Evolutionary conservation across 1,139 yeast genomes (phyloP).

Genomic region (Kodamaea fungicola): DNA sequence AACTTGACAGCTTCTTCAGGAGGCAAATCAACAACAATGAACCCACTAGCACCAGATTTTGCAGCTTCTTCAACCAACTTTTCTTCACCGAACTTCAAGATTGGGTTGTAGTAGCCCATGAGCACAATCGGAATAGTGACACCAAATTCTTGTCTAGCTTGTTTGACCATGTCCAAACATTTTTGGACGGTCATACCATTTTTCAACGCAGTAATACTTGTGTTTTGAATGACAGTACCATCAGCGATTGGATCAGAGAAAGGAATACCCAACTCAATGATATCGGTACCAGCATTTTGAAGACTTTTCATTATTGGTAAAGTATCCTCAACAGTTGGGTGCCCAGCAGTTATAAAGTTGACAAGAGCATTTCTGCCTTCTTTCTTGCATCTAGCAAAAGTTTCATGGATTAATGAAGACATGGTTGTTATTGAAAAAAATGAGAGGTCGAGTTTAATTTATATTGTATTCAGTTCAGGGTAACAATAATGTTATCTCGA

Average conservation of each 20-base stretch:
- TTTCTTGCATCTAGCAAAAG: conserved; percentile 65
- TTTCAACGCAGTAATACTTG: conserved; percentile 73
- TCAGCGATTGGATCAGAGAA: conserved; percentile 99
- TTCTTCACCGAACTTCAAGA: conserved; percentile 85
- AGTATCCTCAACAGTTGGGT: conserved; percentile 84
- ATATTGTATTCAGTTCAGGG: conserved; percentile 19
- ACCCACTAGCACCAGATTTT: conserved; percentile 92
- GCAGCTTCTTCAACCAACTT: conserved; percentile 73
- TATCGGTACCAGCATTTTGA: conserved; percentile 94
- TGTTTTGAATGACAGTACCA: conserved; percentile 92
- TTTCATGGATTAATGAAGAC: conserved; percentile 67
- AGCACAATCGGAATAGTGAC: conserved; percentile 83
- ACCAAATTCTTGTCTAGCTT: conserved; percentile 75
- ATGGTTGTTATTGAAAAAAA: conserved; percentile 25
- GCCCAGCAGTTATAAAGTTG: conserved; percentile 93
- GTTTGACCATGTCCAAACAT: conserved; percentile 64
- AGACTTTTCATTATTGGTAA: conserved; percentile 80
- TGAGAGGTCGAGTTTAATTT: conserved; percentile 4
- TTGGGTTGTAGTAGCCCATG: conserved; percentile 98
- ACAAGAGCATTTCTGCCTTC: conserved; percentile 86
- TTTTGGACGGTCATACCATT: conserved; percentile 74
- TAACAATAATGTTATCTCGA: conserved; percentile 8
- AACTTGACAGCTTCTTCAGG: conserved; percentile 95
- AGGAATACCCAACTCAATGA: conserved; percentile 93
- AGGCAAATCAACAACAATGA: conserved; percentile 90